phyloP scores from a whole-genome alignment of 345 rosid genomes.

The Moringa oleifera region DNA sequence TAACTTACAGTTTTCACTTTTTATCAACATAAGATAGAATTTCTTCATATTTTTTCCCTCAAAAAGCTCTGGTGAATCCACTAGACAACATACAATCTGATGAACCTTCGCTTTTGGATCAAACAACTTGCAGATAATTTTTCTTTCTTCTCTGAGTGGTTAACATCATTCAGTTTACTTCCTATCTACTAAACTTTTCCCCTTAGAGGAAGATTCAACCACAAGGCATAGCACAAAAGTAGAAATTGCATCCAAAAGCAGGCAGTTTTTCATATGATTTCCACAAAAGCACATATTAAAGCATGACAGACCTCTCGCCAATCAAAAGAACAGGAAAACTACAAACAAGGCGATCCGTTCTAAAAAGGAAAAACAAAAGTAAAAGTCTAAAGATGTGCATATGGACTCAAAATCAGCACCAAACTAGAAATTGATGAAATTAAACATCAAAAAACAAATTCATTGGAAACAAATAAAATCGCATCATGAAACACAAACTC shows the following conservation, averaged over 20 bases:
- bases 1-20: no score
- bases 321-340: conserved; percentile 1
- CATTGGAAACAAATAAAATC: neutral
- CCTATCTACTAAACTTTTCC: neutral
- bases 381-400: neutral
- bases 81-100: neutral
- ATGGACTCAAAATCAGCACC: neutral
- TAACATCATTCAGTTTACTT: conserved; percentile 16
- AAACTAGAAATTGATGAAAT: neutral
- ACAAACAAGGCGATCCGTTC: neutral
- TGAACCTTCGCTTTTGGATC: conserved; percentile 3
- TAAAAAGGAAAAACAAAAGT: neutral
- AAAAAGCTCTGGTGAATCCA: neutral
- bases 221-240: neutral
- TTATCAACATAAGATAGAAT: neutral
- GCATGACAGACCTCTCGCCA: conserved; percentile 6
- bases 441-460: neutral
- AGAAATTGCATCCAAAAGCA: neutral
- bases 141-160: neutral
- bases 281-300: conserved; percentile 7
- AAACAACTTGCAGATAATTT: conserved; percentile 2
- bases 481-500: conserved; percentile 7
- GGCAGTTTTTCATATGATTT: neutral
- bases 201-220: neutral
- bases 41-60: neutral